These are phyloP conservation scores for Carex parvula DNA, from an alignment of 176 grass and related monocot genomes.

Conservation along the genomic window DNA sequence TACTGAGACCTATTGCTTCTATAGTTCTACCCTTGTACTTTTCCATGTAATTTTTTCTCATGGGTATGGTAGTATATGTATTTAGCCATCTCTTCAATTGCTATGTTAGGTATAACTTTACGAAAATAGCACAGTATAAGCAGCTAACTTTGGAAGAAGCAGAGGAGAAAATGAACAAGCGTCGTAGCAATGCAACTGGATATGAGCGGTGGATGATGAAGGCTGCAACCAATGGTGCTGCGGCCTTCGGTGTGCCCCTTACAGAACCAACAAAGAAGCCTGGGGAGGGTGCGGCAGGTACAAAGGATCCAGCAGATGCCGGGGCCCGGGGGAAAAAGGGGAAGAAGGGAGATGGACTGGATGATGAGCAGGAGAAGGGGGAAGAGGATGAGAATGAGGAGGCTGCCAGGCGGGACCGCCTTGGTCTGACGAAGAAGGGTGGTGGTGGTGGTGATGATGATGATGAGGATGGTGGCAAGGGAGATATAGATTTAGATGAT, in stretches of 20 bases:
- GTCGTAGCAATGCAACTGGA: conserved; percentile 59
- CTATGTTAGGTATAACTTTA: conserved; percentile 74
- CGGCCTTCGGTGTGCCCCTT: conserved; percentile 54
- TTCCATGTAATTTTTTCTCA: background rate
- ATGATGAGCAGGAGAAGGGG: conserved; percentile 43
- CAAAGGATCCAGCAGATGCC: conserved; percentile 11
- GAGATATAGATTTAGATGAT: conserved; percentile 71
- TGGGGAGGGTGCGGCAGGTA: conserved; percentile 24
- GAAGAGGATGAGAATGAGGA: conserved; percentile 45
- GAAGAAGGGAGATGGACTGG: conserved; percentile 41
- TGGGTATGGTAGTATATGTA: too few relatives aligned
- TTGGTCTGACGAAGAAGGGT: conserved; percentile 35
- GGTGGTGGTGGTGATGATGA: conserved; percentile 58
- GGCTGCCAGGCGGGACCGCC: conserved; percentile 39
- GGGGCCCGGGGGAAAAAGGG: conserved; percentile 44
- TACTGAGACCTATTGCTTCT: too few relatives aligned
- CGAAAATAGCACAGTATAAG: conserved; percentile 77
- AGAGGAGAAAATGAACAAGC: conserved; percentile 83
- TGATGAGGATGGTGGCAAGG: conserved; percentile 53
- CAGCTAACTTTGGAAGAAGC: conserved; percentile 88
- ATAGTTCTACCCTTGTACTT: background rate
- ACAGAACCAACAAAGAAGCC: conserved; percentile 27
- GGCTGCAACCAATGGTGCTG: conserved; percentile 63
- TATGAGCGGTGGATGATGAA: conserved; percentile 93
- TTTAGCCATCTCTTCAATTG: background rate